Evolutionary conservation across 2,329 filamentous ascomycete genomes (phyloP).

Genomic region (Drechslerella dactyloides): DNA sequence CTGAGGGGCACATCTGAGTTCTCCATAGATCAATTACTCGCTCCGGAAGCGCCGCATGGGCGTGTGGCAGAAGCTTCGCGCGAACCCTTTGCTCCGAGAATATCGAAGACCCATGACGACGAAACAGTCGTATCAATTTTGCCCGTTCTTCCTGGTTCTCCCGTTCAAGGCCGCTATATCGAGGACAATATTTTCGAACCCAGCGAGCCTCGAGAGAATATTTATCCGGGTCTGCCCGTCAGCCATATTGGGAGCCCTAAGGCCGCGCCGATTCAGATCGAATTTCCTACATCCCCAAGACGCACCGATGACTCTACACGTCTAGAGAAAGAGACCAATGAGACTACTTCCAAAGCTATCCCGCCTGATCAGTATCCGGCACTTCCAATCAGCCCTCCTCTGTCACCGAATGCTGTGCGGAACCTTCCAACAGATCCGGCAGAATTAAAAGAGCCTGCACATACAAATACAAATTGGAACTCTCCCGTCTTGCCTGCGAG

Average conservation of each 20-base stretch:
- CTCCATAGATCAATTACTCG: no score
- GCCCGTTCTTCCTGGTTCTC: slow-evolving; percentile 23
- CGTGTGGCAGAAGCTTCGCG: background rate
- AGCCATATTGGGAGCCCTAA: slow-evolving; percentile 20
- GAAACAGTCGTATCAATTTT: background rate
- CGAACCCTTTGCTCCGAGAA: background rate
- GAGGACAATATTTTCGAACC: background rate
- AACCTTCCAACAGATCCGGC: background rate
- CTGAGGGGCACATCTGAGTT: no score
- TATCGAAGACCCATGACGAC: background rate
- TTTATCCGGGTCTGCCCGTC: slow-evolving; percentile 3
- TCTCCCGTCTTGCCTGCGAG: slow-evolving; percentile 18
- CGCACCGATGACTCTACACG: slow-evolving; percentile 3
- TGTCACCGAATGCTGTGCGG: background rate
- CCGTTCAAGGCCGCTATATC: background rate
- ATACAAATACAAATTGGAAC: background rate
- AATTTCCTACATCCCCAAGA: background rate
- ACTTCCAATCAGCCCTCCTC: slow-evolving; percentile 27
- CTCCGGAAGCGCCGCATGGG: no score
- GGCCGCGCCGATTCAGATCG: background rate
- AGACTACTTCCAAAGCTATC: background rate
- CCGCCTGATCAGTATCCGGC: slow-evolving; percentile 11
- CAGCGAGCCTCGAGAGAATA: background rate
- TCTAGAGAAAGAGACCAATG: background rate
- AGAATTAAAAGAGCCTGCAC: background rate